These are phyloP conservation scores for Fragaria nilgerrensis DNA, from an alignment of 306 rosid genomes.

Conservation along the genomic window DNA sequence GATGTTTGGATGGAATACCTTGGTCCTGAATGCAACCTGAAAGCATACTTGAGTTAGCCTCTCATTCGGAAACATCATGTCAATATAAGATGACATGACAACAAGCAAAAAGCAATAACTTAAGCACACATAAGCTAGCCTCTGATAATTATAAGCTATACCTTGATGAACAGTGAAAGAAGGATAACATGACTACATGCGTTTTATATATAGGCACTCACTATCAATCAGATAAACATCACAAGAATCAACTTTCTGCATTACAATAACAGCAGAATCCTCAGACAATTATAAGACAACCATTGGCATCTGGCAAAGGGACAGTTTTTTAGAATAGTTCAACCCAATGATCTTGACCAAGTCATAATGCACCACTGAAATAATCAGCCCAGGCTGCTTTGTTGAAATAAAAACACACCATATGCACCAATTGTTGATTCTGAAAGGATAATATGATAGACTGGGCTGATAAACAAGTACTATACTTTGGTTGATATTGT, in stretches of 20 bases:
- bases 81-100: background rate
- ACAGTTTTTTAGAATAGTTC: background rate
- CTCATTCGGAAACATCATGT: background rate
- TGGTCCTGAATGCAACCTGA: conserved; percentile 92
- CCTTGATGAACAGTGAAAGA: background rate
- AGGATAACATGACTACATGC: background rate
- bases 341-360: background rate
- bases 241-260: background rate
- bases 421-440: background rate
- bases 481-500: background rate
- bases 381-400: background rate
- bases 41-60: conserved; percentile 9
- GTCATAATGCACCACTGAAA: background rate
- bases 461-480: background rate
- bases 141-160: background rate
- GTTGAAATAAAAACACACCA: background rate
- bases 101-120: background rate
- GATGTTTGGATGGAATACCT: conserved; percentile 94
- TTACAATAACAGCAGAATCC: background rate
- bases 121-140: background rate
- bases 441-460: background rate
- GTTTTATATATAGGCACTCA: background rate
- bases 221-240: background rate
- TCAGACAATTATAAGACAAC: background rate
- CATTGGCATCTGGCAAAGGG: background rate